Evolutionary conservation across 768 basidiomycete genomes (phyloP), one percentile per base, ranked within the genome.

Genomic region (Agaricus blazei): DNA sequence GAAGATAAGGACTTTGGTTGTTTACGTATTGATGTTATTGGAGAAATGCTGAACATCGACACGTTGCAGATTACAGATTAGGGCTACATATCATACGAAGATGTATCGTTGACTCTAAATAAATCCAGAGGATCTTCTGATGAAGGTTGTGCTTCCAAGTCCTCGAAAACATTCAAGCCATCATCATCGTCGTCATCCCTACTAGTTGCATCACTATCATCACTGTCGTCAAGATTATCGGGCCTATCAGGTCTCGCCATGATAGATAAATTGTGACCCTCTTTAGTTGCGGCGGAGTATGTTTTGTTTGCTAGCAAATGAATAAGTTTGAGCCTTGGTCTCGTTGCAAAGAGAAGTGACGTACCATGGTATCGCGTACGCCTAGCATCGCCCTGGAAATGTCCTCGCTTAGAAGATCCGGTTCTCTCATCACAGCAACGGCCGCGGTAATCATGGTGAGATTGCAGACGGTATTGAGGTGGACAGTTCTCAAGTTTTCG

Each of bases 121-220:
- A 82, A 65, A 65, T 82, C 70, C 59, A 82, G 64, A 4, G 72
- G 72, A 59, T 82, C 80, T 48, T 82, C 80, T 9, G 80, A 82
- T 42, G 61, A 52, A 14, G 52, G 60, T 8, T 41, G 37, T 43
- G 12, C 53, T 3, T 24, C 19, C 19, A 19, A 19, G 19, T 19
- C 8, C 12, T 38, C 42, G 19, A n/a, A 24, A 23, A 44, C 26
- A 24, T 15, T 14, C 42, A 27, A 4, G 34, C 47, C 14, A 15
- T 34, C 37, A 23, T 5, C 47, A 41, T 24, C 42, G 29, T 28
- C 36, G 7, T 31, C 29, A 23, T 37, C 40, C 19, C 19, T 19
- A 19, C 19, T 19, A 19, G 19, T 19, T 51, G 40, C 29, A 36
- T 38, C 29, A 40, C 34, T 29, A 19, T 14, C 31, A 28, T 47